These are phyloP conservation scores for Gymnopus androsaceus DNA, from an alignment of 1,284 basidiomycete genomes.

Conservation along the genomic window DNA sequence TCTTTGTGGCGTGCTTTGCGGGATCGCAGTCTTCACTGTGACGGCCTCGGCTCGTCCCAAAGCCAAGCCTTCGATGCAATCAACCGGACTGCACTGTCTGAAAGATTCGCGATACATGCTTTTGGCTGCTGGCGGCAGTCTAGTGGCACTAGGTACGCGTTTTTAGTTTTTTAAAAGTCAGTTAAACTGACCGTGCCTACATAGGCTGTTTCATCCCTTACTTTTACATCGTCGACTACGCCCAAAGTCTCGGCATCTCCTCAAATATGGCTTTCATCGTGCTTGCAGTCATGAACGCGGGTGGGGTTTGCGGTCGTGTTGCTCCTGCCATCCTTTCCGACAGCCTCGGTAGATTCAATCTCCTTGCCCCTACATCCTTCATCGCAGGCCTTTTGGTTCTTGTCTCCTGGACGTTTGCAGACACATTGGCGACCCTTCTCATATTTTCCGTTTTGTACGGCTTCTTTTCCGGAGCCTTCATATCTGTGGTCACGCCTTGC, in stretches of 20 bases:
- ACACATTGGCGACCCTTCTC: constrained; percentile 41
- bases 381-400: constrained; percentile 59
- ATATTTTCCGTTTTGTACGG: constrained; percentile 61
- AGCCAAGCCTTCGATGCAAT: constrained; percentile 21
- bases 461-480: constrained; percentile 57
- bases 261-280: constrained; percentile 48
- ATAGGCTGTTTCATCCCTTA: constrained; percentile 64
- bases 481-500: constrained; percentile 63
- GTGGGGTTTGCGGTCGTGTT: constrained; percentile 62
- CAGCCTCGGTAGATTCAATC: constrained; percentile 60
- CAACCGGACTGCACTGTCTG: constrained; percentile 26
- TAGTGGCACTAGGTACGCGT: constrained; percentile 49
- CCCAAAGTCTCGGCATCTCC: constrained; percentile 29
- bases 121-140: constrained; percentile 46
- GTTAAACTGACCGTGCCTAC: background rate
- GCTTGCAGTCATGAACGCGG: constrained; percentile 65
- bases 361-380: constrained; percentile 60
- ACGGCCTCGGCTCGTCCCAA: constrained; percentile 18
- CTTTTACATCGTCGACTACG: constrained; percentile 63
- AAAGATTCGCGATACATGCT: constrained; percentile 47
- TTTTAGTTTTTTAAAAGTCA: background rate
- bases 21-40: constrained; percentile 44
- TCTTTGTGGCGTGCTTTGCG: constrained; percentile 42
- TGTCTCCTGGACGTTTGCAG: constrained; percentile 55
- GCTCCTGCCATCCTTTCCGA: constrained; percentile 65